Evolutionary conservation across 1,284 basidiomycete genomes (phyloP), one percentile per base, ranked within the genome.

Genomic region (Ganoderma multipileum): DNA sequence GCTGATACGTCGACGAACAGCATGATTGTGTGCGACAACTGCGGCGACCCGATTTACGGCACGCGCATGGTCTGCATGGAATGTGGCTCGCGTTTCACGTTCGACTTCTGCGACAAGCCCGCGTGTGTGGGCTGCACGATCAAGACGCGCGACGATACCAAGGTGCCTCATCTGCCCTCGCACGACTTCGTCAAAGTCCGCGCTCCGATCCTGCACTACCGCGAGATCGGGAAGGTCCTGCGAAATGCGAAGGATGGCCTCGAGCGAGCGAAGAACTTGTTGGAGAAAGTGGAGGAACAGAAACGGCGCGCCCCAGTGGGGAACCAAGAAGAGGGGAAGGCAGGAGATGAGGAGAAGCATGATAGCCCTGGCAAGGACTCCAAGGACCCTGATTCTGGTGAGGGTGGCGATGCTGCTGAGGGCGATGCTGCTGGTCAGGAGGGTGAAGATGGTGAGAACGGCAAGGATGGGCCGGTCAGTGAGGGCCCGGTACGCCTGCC

Each of bases 141-240:
- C 61, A 50, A 57, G n/a, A 54, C 36, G 7, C 71, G 76, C 8
- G 71, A 72, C 20, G 72, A 76, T 63, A 52, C 76, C 60, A 54
- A 68, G 26, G 63, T 62, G 23, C 71, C 75, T 7, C 79, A 80
- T 58, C 62, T 70, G 2, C 75, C 76, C 12, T 71, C 75, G 11
- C 80, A 80, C 65, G 76, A 78, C 59, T 54, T 79, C 28, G 65
- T 78, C 63, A 80, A 80, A 54, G 68, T 79, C 11, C 76, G 76
- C 11, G 69, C 74, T 14, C 65, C 63, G 6, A 61, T 77, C n/a
- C 65, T 76, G 23, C 75, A 79, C 59, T 59, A 63, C 18, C 65
- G 76, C n/a, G 71, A 78, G 30, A 74, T 77, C 39, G 68, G 71
- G 12, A 67, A 65, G 68, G 59, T 71, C 52, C 64, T 71, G 9